phyloP scores from a whole-genome alignment of 2,329 filamentous ascomycete genomes.

The Clonostachys chloroleuca region DNA sequence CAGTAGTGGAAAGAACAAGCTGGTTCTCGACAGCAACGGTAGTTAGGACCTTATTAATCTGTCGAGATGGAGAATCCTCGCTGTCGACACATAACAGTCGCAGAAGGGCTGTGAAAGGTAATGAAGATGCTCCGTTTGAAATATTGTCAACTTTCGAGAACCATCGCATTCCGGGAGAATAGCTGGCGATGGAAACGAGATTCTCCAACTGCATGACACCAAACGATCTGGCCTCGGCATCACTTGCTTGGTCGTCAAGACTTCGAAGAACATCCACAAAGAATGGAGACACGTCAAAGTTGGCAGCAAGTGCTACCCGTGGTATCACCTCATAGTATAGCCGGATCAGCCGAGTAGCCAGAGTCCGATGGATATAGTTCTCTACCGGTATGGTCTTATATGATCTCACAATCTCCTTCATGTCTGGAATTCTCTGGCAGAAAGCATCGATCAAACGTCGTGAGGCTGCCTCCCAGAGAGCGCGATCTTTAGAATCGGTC shows the following conservation, averaged over 20 bases:
- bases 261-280: conserved; percentile 65
- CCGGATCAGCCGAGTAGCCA: conserved; percentile 70
- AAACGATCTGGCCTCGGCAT: conserved; percentile 46
- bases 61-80: conserved; percentile 24
- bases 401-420: conserved; percentile 73
- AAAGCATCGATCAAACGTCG: conserved; percentile 70
- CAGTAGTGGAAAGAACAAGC: conserved; percentile 50
- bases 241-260: conserved; percentile 42
- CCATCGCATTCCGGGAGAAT: conserved; percentile 85
- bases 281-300: conserved; percentile 80
- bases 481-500: background rate
- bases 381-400: conserved; percentile 67
- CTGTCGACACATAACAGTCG: conserved; percentile 31
- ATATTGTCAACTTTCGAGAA: conserved; percentile 70
- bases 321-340: conserved; percentile 85
- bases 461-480: conserved; percentile 62
- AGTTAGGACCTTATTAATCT: conserved; percentile 50
- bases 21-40: conserved; percentile 62
- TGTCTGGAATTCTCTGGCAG: conserved; percentile 70
- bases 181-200: conserved; percentile 73
- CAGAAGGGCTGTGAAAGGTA: conserved; percentile 69
- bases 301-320: conserved; percentile 73
- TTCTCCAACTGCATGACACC: conserved; percentile 74
- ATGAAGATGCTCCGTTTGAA: conserved; percentile 33
- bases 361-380: conserved; percentile 72